Percentiles rank a stretch among this genome's conserved stretches.
Evolutionary conservation across 164 flowering plant species (phyloP).

Genomic region (Stephania cephalantha): DNA sequence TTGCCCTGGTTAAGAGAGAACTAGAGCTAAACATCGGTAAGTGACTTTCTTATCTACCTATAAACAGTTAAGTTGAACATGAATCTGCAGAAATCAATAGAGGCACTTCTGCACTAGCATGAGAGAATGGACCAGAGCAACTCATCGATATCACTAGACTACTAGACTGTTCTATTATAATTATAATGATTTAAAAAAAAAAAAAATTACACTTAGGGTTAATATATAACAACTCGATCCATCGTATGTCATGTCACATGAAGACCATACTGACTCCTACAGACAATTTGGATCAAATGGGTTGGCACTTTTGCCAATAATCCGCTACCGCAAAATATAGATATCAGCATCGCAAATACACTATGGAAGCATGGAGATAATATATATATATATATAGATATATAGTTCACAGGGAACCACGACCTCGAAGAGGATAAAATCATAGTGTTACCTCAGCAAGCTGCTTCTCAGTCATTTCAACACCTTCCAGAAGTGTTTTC

Average conservation of each 20-base stretch:
- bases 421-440: background rate
- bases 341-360: background rate
- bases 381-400: background rate
- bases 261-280: background rate
- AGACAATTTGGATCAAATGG: background rate
- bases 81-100: background rate
- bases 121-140: no score
- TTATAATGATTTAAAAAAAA: no score
- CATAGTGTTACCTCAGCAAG: conserved; percentile 54
- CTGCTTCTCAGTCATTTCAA: conserved; percentile 96
- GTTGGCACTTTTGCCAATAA: background rate
- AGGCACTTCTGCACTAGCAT: no score
- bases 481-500: conserved; percentile 84
- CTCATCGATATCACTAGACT: no score
- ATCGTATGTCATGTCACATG: background rate
- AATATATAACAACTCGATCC: background rate
- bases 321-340: background rate
- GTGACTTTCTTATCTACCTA: background rate
- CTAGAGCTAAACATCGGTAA: background rate
- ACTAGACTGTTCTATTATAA: no score
- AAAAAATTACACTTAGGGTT: background rate
- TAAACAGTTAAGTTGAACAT: background rate
- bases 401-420: background rate
- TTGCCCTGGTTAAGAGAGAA: no score
- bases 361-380: background rate